Conservation (phyloP, 768 basidiomycete species). For the Naematelia aurantialba region DNA sequence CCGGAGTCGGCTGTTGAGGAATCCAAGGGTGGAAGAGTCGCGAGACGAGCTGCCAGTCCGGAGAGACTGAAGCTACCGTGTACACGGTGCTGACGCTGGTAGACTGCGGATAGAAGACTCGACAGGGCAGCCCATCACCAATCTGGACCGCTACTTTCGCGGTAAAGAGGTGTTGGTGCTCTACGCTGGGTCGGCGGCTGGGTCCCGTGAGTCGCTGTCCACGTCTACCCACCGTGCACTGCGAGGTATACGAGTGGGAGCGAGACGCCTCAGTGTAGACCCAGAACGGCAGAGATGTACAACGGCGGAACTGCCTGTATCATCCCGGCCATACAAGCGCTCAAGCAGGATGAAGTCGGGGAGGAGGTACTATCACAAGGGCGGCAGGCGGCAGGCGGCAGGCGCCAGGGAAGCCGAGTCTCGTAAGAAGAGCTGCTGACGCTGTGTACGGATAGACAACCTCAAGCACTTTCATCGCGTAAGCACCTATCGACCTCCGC, state of each 20-base stretch:
- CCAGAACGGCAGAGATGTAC: too few species aligned
- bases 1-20: neutral
- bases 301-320: too few species aligned
- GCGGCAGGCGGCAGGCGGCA: too few species aligned
- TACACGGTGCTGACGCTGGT: slow-evolving; percentile 3
- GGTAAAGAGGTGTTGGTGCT: slow-evolving; percentile 44
- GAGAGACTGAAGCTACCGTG: neutral
- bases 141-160: slow-evolving; percentile 35
- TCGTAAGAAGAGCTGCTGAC: too few species aligned
- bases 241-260: too few species aligned
- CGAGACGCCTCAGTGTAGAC: too few species aligned
- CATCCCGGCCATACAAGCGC: too few species aligned
- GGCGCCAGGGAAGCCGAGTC: too few species aligned
- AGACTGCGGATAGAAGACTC: slow-evolving; percentile 45
- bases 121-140: slow-evolving; percentile 32
- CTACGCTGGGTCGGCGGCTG: slow-evolving; percentile 43
- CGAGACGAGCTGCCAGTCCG: neutral
- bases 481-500: too few species aligned
- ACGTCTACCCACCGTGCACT: neutral
- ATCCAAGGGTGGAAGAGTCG: neutral
- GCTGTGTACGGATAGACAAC: too few species aligned
- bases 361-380: too few species aligned
- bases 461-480: slow-evolving; percentile 36
- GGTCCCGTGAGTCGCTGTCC: slow-evolving; percentile 25
- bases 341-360: too few species aligned